phyloP scores from a whole-genome alignment of 345 rosid species.

The Heritiera littoralis region DNA sequence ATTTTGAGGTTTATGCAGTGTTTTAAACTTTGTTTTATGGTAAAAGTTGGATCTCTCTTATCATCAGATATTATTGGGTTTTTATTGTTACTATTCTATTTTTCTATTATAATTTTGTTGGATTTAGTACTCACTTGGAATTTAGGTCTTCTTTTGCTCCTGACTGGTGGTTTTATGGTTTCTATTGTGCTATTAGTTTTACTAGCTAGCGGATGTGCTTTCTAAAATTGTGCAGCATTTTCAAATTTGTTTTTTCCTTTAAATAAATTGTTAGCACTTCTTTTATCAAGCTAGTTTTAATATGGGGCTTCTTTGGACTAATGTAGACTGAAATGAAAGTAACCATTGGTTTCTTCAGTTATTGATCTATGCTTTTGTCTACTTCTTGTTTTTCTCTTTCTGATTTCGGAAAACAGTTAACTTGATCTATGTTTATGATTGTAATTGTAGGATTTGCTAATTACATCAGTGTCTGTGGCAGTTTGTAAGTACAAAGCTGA shows the following conservation, averaged over 20 bases:
- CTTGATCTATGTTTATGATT: background rate
- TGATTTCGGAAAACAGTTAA: background rate
- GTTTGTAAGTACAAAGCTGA: background rate
- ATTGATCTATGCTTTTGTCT: background rate
- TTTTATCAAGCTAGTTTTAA: background rate
- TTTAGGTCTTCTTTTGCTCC: background rate
- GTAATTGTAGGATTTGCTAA: too few relatives aligned
- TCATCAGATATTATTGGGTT: background rate
- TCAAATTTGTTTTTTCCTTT: background rate
- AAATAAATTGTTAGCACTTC: background rate
- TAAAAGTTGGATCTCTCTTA: background rate
- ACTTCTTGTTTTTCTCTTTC: background rate
- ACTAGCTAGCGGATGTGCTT: background rate
- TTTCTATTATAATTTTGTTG: background rate
- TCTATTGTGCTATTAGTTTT: background rate
- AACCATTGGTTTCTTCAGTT: background rate
- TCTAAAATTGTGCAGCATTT: background rate
- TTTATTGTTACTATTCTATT: background rate
- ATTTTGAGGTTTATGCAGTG: background rate
- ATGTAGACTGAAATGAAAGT: background rate
- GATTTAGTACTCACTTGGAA: background rate
- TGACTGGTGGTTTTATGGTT: background rate
- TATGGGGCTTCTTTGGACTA: background rate
- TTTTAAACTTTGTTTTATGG: background rate
- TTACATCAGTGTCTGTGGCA: background rate